phyloP scores from a whole-genome alignment of 371 early-diverging fungal species.

The Apophysomyces trapeziformis region DNA sequence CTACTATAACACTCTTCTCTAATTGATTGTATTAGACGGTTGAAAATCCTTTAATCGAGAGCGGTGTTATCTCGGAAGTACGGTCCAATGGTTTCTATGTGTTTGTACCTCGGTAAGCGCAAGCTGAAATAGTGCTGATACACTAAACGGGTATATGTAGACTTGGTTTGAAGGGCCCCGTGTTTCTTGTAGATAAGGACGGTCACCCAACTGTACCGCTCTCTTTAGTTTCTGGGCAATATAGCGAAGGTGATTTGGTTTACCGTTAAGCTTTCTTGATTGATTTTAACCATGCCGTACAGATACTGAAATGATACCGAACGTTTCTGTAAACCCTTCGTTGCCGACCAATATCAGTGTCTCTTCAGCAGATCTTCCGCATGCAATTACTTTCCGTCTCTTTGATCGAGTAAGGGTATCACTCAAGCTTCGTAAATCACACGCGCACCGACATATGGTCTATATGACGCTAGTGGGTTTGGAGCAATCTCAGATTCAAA shows the following conservation, averaged over 20 bases:
- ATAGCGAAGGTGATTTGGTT: conserved; percentile 31
- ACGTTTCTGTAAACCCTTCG: conserved; percentile 22
- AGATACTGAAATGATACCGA: conserved; percentile 38
- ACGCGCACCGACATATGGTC: conserved; percentile 65
- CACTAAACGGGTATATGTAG: conserved; percentile 14
- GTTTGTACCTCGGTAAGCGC: conserved; percentile 63
- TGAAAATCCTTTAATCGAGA: conserved; percentile 54
- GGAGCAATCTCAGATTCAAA: conserved; percentile 27
- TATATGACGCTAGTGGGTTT: conserved; percentile 63
- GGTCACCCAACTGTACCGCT: conserved; percentile 59
- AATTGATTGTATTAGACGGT: conserved; percentile 20
- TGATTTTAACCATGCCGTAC: background rate
- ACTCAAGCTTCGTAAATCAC: conserved; percentile 59
- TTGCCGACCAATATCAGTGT: conserved; percentile 24
- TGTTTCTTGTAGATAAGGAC: conserved; percentile 65
- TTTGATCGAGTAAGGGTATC: conserved; percentile 68
- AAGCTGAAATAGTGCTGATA: background rate
- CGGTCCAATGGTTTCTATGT: conserved; percentile 75
- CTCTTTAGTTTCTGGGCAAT: conserved; percentile 59
- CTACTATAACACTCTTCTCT: no score
- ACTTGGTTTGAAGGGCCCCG: conserved; percentile 72
- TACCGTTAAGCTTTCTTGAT: background rate
- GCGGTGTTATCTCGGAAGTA: conserved; percentile 77
- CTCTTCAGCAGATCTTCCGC: conserved; percentile 30
- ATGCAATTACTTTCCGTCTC: conserved; percentile 49